These are phyloP conservation scores for Fusarium sp. DNA, from an alignment of 2,329 filamentous ascomycete species.

Conservation along the genomic window DNA sequence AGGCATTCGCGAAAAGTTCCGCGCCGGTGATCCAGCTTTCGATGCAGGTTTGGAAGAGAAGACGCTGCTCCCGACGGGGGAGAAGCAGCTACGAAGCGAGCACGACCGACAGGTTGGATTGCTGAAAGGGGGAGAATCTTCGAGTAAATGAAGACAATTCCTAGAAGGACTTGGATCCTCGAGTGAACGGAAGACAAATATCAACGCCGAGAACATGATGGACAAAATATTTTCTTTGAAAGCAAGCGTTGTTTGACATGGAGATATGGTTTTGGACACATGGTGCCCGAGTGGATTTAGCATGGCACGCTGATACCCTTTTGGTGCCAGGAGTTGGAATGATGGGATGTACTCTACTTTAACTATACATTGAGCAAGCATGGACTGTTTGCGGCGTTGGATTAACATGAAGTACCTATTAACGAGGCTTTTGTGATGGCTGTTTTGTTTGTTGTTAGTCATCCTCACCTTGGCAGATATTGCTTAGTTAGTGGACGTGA, in stretches of 20 bases:
- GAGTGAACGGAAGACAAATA: constrained; percentile 35
- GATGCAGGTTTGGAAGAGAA: constrained; percentile 55
- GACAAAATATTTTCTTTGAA: background rate
- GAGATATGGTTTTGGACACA: constrained; percentile 5
- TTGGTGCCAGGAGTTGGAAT: constrained; percentile 35
- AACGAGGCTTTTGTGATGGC: no score
- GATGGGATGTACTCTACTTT: constrained; percentile 2
- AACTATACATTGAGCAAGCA: background rate
- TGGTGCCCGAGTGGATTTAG: constrained; percentile 11
- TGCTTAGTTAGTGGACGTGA: no score
- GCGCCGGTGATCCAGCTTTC: constrained; percentile 53
- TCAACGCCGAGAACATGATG: background rate
- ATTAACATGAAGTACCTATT: background rate
- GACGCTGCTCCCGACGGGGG: constrained; percentile 52
- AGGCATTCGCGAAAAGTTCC: constrained; percentile 58
- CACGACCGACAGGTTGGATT: constrained; percentile 49
- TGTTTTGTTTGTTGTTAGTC: background rate
- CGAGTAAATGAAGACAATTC: constrained; percentile 29
- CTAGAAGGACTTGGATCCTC: background rate
- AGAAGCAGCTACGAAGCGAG: constrained; percentile 55
- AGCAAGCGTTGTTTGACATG: constrained; percentile 16
- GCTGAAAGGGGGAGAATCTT: constrained; percentile 36
- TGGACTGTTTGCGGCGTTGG: constrained; percentile 9
- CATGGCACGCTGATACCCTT: constrained; percentile 34
- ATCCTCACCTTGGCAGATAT: no score